Base-by-base conservation (phyloP, 2,329 filamentous ascomycete genomes). In the Zymoseptoria crescenta region DNA sequence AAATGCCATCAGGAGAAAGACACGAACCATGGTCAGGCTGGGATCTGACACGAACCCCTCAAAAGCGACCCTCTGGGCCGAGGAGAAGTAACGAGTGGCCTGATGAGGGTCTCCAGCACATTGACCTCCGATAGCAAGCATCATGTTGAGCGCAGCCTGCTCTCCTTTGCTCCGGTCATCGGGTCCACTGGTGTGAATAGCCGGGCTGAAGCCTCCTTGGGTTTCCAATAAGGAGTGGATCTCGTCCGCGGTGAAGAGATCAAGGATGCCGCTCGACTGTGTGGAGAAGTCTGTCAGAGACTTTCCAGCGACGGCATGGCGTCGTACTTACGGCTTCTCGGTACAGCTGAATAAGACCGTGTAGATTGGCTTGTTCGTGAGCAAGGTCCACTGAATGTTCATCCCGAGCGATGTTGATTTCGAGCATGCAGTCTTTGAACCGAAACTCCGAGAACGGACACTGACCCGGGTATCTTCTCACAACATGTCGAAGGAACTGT, bases 1-100 rank as follows among this genome's bases (percentile, higher is more conserved):
- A 62, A 83, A 83, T 0, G 81, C 76, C 78, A 85, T 81, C 16
- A 84, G 72, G 0, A 83, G 68, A 61, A 83, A 85, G 0, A 75
- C 72, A 16, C 79, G 73, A 4, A 82, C 77, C 65, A 83, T 73
- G 53, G 81, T 75, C 9, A 83, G 70, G 45, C 79, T 82, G 0
- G 81, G 81, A 59, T 82, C 78, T 62, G 80, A 77, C 0, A 83
- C 71, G 72, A 82, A 81, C 4, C 76, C 76, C 13, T 76, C 73
- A 58, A 84, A 80, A 0, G 80, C 77, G 41, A 73, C 67, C 19
- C 72, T 72, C 56, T 80, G 81, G 0, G 79, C 81, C 21, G 75
- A 75, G 1, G 75, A 75, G 59, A 83, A 83, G 57, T 78, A 58
- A 1, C 62, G 49, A 79, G 49, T 73, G 67, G 55, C 75, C 67